Evolutionary conservation across 2,329 filamentous ascomycete genomes (phyloP), one percentile per base, ranked within the genome.

Genomic region (Thielaviopsis populi): DNA sequence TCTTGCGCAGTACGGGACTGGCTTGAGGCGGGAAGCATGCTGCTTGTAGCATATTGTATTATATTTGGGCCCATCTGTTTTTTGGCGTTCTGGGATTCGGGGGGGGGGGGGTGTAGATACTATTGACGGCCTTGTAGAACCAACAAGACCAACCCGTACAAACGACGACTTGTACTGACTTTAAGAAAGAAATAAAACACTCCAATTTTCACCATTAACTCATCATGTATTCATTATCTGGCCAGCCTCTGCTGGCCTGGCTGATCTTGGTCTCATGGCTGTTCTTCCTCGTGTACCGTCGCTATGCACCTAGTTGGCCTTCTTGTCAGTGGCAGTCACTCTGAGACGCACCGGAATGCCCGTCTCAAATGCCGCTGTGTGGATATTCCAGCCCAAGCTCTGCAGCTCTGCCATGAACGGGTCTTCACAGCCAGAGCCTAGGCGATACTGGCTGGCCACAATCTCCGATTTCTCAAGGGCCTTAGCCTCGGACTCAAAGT

Each of bases 1-100:
- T 77, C 0, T 72, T 79, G 71, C 77, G 77, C 41, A 77, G 76
- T 42, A 67, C 78, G 0, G 83, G 81, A 1, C 63, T 75, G 74
- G 11, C 85, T 69, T 71, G 43, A 22, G 37, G 22, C 42, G 60
- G 17, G 15, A 11, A 1, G 30, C 43, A 27, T 27, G 62, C 27
- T 56, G 5, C 42, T 24, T 60, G 58, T 64, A 61, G 62, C 58
- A 69, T 65, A 66, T 68, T 68, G 67, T 66, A 69, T 58, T 70
- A 68, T 66, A 59, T 61, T 60, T 37, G 24, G 53, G 53, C 15
- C 17, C 65, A 22, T 65, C 37, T 56, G 24, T 30, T 56, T 30
- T 56, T 63, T 33, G 69, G 70, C 69, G 70, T 71, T 71, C 53
- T 67, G 30, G 64, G 42, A 46, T 37, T 22, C 15, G 10, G 59